A percentile compares a stretch with the other conserved stretches of the same genome.
Evolutionary conservation across 495 filamentous ascomycete species (phyloP).

Genomic region (Tetracladium setigerum): DNA sequence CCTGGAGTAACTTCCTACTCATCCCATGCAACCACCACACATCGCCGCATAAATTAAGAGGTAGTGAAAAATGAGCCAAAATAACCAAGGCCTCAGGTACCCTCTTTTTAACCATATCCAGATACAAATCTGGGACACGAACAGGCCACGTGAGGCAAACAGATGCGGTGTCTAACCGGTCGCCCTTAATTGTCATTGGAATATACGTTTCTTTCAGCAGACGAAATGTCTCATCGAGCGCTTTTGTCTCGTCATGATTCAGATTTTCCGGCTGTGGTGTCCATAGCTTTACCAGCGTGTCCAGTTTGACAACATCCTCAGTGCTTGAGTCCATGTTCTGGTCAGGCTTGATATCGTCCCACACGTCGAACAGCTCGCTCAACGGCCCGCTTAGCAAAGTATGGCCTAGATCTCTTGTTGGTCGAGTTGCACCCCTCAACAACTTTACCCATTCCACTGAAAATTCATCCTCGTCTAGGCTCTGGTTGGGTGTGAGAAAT

Average conservation of each 20-base stretch:
- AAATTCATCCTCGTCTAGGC: not conserved
- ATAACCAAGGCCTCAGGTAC: constrained; percentile 16
- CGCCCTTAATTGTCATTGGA: constrained; percentile 3
- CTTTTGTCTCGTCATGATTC: not conserved
- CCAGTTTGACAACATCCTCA: constrained; percentile 5
- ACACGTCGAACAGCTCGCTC: constrained; percentile 1
- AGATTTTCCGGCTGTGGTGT: not conserved
- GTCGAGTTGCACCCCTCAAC: constrained; percentile 1
- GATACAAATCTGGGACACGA: constrained; percentile 2
- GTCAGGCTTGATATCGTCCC: constrained; percentile 2
- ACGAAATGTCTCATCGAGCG: not conserved
- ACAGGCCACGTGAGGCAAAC: constrained; percentile 10
- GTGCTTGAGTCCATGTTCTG: not conserved
- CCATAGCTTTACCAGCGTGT: constrained; percentile 1
- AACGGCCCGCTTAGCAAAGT: constrained; percentile 4
- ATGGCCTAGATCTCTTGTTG: not conserved
- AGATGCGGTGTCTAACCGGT: not conserved
- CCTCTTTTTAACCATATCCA: constrained; percentile 10
- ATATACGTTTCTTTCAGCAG: constrained; percentile 1
- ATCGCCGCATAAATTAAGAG: constrained; percentile 1
- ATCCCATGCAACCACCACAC: constrained; percentile 22
- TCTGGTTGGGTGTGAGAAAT: constrained; percentile 7
- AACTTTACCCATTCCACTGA: constrained; percentile 10
- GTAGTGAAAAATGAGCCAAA: constrained; percentile 8
- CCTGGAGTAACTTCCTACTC: constrained; percentile 26